Evolutionary conservation across 2,329 filamentous ascomycete genomes (phyloP), one percentile per base, ranked within the genome.

Genomic region (Malbranchea zuffiana): DNA sequence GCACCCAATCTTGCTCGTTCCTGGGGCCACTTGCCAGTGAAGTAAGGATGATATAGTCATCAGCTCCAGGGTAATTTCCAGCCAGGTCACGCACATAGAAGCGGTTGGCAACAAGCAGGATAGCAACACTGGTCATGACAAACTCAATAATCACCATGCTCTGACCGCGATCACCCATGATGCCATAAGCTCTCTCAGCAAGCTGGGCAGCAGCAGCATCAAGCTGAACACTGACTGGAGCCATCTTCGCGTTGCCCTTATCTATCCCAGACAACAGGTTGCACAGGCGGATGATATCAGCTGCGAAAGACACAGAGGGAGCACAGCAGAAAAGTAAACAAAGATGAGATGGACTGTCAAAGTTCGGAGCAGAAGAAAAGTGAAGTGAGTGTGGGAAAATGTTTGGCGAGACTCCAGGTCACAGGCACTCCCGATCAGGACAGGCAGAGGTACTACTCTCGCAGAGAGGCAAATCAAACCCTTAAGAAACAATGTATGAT

Each of bases 41-140:
- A 2, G 45, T 20, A n/a, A 53, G 35, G 28, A 55, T 56, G 15
- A 42, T 41, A 30, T 46, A 42, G 35, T 56, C 54, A 38, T 56
- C 54, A n/a, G 32, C 33, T 15, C 48, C 53, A 8, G 52, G 37
- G 13, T 32, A 44, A 16, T 45, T 48, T 7, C 48, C 37, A 21
- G 49, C 39, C 11, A 38, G 42, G 15, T 46, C 19, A 8, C 51
- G 50, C 36, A 49, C 51, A 36, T 43, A 46, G 10, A 53, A 24
- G 10, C 53, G 47, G 25, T 51, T 53, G 11, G 30, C 20, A 6
- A 54, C 53, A 12, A 56, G 42, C 17, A 47, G 23, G 12, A 43
- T 32, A 3, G 48, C 47, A 20, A 52, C 19, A 12, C 41, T 31
- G n/a, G 45, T 47, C 35, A 50, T 45, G 16, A 50, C 39, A 28